These are phyloP conservation scores for Dendrothele bispora DNA, from an alignment of 768 basidiomycete genomes.

Conservation along the genomic window DNA sequence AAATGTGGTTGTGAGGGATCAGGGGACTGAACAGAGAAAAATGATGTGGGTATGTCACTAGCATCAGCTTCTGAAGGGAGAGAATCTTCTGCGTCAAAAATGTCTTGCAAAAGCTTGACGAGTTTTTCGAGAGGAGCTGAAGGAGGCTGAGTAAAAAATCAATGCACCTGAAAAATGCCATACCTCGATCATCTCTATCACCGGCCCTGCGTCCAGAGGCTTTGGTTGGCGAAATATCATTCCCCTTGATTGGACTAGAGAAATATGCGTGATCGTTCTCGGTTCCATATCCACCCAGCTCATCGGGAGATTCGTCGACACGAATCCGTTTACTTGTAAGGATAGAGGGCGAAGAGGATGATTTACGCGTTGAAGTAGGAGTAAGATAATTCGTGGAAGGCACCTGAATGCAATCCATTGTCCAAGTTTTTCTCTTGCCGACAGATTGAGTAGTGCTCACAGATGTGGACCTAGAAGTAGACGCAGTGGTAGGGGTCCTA, in stretches of 20 bases:
- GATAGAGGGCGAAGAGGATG: too few species aligned
- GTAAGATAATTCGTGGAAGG: constrained; percentile 48
- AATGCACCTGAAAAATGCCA: constrained; percentile 14
- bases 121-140: constrained; percentile 77
- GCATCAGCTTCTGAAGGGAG: constrained; percentile 56
- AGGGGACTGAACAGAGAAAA: constrained; percentile 60
- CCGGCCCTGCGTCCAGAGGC: constrained; percentile 43
- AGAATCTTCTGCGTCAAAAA: constrained; percentile 80
- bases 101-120: constrained; percentile 72
- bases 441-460: constrained; percentile 12
- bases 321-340: too few species aligned
- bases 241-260: constrained; percentile 27
- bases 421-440: constrained; percentile 24
- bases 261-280: too few species aligned
- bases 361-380: constrained; percentile 38
- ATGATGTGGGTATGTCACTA: constrained; percentile 52
- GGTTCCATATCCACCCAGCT: constrained; percentile 62
- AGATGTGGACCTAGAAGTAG: constrained; percentile 25
- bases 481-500: constrained; percentile 10
- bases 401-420: constrained; percentile 46
- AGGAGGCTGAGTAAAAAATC: too few species aligned
- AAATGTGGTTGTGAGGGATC: constrained; percentile 65
- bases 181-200: constrained; percentile 77
- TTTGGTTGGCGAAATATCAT: constrained; percentile 35
- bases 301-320: constrained; percentile 35